Evolutionary conservation across 495 filamentous ascomycete species (phyloP).

Genomic region (Immersiella caudata): DNA sequence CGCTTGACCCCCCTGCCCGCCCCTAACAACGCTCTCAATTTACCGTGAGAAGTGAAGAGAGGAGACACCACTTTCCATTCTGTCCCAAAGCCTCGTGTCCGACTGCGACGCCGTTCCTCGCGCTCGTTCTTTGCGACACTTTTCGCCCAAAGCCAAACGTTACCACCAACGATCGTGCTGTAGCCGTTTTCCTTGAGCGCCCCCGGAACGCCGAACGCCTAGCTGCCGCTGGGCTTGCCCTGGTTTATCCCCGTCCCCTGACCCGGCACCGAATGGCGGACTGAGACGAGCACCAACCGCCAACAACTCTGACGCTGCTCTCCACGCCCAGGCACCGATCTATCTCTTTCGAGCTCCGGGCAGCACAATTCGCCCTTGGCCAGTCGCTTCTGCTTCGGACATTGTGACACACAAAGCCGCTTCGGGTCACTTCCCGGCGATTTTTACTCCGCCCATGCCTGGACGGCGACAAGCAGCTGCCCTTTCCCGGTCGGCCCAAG

Average conservation of each 20-base stretch:
- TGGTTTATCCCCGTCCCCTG: neutral
- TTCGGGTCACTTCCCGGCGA: slow-evolving; percentile 18
- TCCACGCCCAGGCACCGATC: slow-evolving; percentile 7
- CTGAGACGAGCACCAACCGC: neutral
- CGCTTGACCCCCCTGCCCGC: slow-evolving; percentile 22
- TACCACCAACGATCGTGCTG: neutral
- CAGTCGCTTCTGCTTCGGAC: slow-evolving; percentile 4
- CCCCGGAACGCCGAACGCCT: neutral
- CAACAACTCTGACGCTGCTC: slow-evolving; percentile 10
- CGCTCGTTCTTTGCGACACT: neutral
- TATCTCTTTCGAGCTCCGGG: neutral
- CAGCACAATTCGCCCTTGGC: slow-evolving; percentile 3
- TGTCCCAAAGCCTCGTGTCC: neutral
- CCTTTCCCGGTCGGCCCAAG: slow-evolving; percentile 20
- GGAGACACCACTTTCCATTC: neutral
- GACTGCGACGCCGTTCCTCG: neutral
- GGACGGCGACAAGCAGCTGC: slow-evolving; percentile 29
- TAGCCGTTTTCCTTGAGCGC: neutral
- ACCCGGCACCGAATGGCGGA: slow-evolving; percentile 11
- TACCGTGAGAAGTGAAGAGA: slow-evolving; percentile 21
- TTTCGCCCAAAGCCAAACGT: neutral
- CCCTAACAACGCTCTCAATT: slow-evolving; percentile 27
- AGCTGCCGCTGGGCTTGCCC: neutral
- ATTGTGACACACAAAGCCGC: slow-evolving; percentile 10
- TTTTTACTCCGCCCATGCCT: slow-evolving; percentile 42